Conservation (phyloP, 2,329 filamentous ascomycete genomes). For the Clonostachys rhizophaga region DNA sequence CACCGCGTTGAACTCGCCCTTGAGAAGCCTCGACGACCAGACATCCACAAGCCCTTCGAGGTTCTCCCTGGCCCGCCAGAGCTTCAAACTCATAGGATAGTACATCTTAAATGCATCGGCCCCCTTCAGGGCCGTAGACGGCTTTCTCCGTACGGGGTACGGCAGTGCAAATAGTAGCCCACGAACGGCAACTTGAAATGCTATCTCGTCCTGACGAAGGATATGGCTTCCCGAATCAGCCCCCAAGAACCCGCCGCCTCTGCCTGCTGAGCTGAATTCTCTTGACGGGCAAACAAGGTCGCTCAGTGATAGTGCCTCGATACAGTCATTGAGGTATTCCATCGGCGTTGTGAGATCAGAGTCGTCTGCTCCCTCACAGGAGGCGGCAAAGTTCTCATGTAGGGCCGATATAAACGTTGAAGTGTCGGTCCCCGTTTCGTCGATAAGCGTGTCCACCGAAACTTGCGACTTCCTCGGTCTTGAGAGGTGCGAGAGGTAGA, state of each 20-base stretch:
- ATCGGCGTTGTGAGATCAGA: slow-evolving; percentile 56
- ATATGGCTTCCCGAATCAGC: slow-evolving; percentile 64
- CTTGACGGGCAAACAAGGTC: slow-evolving; percentile 78
- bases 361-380: slow-evolving; percentile 59
- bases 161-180: slow-evolving; percentile 84
- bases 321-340: slow-evolving; percentile 78
- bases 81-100: slow-evolving; percentile 77
- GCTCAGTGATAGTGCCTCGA: slow-evolving; percentile 80
- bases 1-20: slow-evolving; percentile 38
- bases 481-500: slow-evolving; percentile 50
- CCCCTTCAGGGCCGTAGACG: slow-evolving; percentile 33
- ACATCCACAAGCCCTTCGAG: slow-evolving; percentile 68
- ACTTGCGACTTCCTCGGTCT: slow-evolving; percentile 63
- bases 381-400: slow-evolving; percentile 90
- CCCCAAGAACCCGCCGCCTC: slow-evolving; percentile 43
- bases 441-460: slow-evolving; percentile 70
- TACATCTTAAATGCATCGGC: slow-evolving; percentile 82
- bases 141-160: slow-evolving; percentile 73
- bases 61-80: slow-evolving; percentile 83
- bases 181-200: slow-evolving; percentile 84
- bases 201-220: slow-evolving; percentile 88
- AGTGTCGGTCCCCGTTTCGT: slow-evolving; percentile 89
- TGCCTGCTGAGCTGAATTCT: slow-evolving; percentile 61
- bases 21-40: slow-evolving; percentile 59
- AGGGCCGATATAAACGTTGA: slow-evolving; percentile 85